These are phyloP conservation scores for Arxiozyma heterogenica DNA, from an alignment of 1,139 yeast genomes.

Conservation along the genomic window DNA sequence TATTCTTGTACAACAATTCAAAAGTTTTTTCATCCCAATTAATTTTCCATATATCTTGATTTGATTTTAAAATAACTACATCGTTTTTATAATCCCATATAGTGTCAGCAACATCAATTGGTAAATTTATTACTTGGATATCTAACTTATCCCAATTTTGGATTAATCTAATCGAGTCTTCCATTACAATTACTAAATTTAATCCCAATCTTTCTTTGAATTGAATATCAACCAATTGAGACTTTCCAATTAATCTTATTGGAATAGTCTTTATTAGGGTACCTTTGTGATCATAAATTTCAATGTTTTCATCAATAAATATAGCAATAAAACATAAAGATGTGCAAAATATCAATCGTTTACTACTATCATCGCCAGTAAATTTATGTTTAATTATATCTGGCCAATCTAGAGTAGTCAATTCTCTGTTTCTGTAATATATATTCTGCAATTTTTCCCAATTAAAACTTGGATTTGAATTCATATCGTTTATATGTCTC, in stretches of 20 bases:
- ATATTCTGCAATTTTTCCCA: conserved; percentile 63
- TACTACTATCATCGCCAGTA: background rate
- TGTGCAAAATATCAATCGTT: conserved; percentile 12
- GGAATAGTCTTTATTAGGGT: conserved; percentile 30
- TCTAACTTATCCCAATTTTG: conserved; percentile 50
- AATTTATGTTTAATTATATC: background rate
- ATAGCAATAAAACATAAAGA: conserved; percentile 20
- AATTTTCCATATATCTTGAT: conserved; percentile 18
- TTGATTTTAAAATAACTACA: conserved; percentile 12
- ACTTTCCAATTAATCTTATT: background rate
- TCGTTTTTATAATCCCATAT: conserved; percentile 27
- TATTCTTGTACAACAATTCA: conserved; percentile 17
- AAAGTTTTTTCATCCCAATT: conserved; percentile 7
- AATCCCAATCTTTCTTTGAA: conserved; percentile 36
- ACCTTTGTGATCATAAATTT: conserved; percentile 20
- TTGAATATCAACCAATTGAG: conserved; percentile 40
- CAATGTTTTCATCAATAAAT: conserved; percentile 13
- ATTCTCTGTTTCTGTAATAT: conserved; percentile 42
- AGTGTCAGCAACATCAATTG: conserved; percentile 28
- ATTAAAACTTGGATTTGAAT: conserved; percentile 38
- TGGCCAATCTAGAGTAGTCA: conserved; percentile 20
- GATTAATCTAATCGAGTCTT: conserved; percentile 40
- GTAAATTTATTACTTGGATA: conserved; percentile 57
- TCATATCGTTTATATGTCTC: background rate
- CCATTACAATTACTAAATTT: conserved; percentile 51